Conservation (phyloP, 768 basidiomycete genomes). For the Piloderma croceum region DNA sequence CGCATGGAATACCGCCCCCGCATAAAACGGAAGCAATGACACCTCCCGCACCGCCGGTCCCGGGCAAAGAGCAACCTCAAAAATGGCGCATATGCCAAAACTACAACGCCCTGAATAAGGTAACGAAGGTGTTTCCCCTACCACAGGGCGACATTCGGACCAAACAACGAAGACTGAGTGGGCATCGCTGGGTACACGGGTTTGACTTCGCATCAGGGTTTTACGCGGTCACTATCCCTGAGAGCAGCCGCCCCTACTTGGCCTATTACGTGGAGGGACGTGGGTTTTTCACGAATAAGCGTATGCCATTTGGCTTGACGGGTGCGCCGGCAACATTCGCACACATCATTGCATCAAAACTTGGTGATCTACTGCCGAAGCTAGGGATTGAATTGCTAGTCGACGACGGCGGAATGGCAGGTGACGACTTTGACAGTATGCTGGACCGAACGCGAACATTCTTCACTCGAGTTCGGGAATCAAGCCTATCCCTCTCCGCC, state of each 20-base stretch:
- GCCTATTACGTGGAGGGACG: conserved; percentile 33
- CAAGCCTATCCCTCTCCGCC: conserved; percentile 21
- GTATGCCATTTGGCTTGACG: conserved; percentile 37
- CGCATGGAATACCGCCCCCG: too few relatives aligned
- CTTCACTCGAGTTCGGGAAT: conserved; percentile 22
- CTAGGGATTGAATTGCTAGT: conserved; percentile 30
- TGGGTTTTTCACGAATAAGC: conserved; percentile 30
- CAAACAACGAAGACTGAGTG: conserved; percentile 39
- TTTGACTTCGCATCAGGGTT: too few relatives aligned
- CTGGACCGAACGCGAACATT: conserved; percentile 26
- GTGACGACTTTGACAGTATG: too few relatives aligned
- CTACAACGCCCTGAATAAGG: conserved; percentile 29
- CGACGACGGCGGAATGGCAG: conserved; percentile 32
- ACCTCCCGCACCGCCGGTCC: too few relatives aligned
- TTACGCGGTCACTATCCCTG: conserved; percentile 31
- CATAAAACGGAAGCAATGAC: too few relatives aligned
- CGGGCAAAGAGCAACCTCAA: too few relatives aligned
- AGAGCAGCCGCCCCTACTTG: conserved; percentile 18
- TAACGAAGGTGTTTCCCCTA: conserved; percentile 24
- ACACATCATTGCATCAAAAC: conserved; percentile 18
- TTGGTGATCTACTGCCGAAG: conserved; percentile 23
- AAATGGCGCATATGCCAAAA: conserved; percentile 38
- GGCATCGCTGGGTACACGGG: too few relatives aligned
- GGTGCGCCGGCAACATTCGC: conserved; percentile 34
- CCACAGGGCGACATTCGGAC: conserved; percentile 33